A percentile compares a stretch with the other conserved stretches of the same genome.
phyloP scores from a whole-genome alignment of 1,139 yeast species.

The Taiozyma sp. region DNA sequence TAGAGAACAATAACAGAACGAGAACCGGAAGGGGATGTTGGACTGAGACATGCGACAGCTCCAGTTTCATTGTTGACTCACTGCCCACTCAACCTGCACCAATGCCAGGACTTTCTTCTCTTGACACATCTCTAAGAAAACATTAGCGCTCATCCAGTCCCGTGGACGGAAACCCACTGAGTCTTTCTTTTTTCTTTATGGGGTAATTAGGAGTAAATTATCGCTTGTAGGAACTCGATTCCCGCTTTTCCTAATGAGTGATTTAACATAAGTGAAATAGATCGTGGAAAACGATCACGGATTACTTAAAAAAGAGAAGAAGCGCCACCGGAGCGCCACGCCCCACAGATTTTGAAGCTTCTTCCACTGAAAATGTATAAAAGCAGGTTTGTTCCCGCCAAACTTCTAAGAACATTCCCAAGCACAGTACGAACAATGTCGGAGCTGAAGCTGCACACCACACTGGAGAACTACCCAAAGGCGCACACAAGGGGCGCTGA shows the following conservation, averaged over 20 bases:
- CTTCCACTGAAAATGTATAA: not conserved
- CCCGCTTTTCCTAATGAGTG: not conserved
- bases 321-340: not conserved
- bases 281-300: not conserved
- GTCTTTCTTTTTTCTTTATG: not conserved
- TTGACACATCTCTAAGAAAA: too few species aligned
- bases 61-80: too few species aligned
- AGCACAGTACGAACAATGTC: constrained; percentile 1
- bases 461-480: constrained; percentile 26
- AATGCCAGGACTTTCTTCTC: too few species aligned
- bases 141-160: too few species aligned
- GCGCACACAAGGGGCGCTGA: constrained; percentile 11
- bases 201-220: not conserved
- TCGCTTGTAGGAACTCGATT: not conserved
- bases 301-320: not conserved
- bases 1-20: too few species aligned
- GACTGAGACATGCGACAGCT: too few species aligned
- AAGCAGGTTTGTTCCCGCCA: not conserved
- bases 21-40: too few species aligned
- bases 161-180: too few species aligned
- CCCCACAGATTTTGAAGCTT: not conserved
- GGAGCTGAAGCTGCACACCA: constrained; percentile 25
- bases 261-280: not conserved
- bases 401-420: not conserved
- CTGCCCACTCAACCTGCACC: too few species aligned